Base-by-base conservation (phyloP, 1,139 yeast genomes). In the Zygosaccharomyces pseudobailii region DNA sequence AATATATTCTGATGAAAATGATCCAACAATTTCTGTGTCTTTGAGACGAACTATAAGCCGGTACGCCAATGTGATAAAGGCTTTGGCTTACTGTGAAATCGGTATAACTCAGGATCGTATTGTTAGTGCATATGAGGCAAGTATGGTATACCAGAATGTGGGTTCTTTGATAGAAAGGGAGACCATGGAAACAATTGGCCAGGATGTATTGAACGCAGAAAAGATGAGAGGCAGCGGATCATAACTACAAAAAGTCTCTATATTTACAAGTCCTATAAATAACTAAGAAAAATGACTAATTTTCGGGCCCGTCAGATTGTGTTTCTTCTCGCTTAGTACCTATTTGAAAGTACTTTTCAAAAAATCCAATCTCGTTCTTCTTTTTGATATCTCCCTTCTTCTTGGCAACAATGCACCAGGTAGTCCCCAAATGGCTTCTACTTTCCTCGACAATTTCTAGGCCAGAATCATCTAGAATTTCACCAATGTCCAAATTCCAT, bases 401-500 rank as follows among this genome's bases (percentile, higher is more conserved):
- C 67, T 86, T 86, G 41, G 89, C 84, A 5, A 84, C 80, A 56
- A 85, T 73, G 70, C 86, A 78, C 94, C 94, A 86, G 4, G 97
- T 88, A 2, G 97, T 86, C n/a, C 98, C 97, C 53, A 92, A 75
- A 70, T 92, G 97, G 23, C 82, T 83, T 56, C 95, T 73, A 55
- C 80, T 80, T 57, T 87, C 89, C 55, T 80, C 82, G 1, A 90
- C 87, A 35, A 92, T 76, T 56, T 87, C 94, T 51, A 92, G 73
- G 0, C 95, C 96, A 10, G 95, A 84, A 52, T 80, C 82, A 60
- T 86, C 90, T 27, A 92, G 75, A 45, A 92, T 74, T 57, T 84
- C 92, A 30, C 89, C 95, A 56, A 92, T 87, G 62, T 92, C 97
- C 54, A 92, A 72, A 62, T 92, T 92, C 97, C 97, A 92, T 62